These are phyloP conservation scores for Cercospora beticola DNA, from an alignment of 2,329 filamentous ascomycete species.

Conservation along the genomic window DNA sequence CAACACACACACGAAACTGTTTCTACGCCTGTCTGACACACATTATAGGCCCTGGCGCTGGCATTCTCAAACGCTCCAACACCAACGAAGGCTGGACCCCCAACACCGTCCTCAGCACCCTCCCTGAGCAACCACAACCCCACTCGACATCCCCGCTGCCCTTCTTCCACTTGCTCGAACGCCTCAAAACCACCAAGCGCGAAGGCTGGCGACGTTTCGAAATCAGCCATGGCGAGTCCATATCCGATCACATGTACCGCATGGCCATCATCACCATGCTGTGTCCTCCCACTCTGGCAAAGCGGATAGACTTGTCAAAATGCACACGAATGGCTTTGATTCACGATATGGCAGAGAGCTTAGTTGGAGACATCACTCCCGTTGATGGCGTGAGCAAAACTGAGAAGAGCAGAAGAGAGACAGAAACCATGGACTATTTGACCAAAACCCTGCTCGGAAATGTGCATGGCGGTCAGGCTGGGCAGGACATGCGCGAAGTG, in stretches of 20 bases:
- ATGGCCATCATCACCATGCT: conserved; percentile 97
- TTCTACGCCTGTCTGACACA: not conserved
- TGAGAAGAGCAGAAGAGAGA: conserved; percentile 87
- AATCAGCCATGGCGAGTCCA: conserved; percentile 76
- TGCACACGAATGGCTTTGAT: conserved; percentile 96
- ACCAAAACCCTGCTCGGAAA: conserved; percentile 69
- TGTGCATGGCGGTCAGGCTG: conserved; percentile 69
- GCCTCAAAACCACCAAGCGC: conserved; percentile 92
- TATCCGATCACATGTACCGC: conserved; percentile 97
- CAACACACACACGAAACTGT: conserved; percentile 5
- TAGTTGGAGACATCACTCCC: conserved; percentile 96
- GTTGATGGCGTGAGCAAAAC: conserved; percentile 79
- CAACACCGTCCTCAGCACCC: conserved; percentile 61
- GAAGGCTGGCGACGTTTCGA: conserved; percentile 93
- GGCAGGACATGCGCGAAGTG: conserved; percentile 69
- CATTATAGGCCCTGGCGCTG: conserved; percentile 36
- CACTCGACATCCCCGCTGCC: conserved; percentile 72
- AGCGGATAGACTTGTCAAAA: conserved; percentile 70
- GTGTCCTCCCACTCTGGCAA: conserved; percentile 70
- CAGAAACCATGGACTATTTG: conserved; percentile 89
- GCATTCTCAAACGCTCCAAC: conserved; percentile 35
- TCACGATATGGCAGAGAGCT: conserved; percentile 94
- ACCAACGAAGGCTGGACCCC: conserved; percentile 44
- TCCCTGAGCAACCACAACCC: conserved; percentile 59
- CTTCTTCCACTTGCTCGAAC: conserved; percentile 93